phyloP scores from a whole-genome alignment of 495 filamentous ascomycete species.

The Hypoxylon perforatum region DNA sequence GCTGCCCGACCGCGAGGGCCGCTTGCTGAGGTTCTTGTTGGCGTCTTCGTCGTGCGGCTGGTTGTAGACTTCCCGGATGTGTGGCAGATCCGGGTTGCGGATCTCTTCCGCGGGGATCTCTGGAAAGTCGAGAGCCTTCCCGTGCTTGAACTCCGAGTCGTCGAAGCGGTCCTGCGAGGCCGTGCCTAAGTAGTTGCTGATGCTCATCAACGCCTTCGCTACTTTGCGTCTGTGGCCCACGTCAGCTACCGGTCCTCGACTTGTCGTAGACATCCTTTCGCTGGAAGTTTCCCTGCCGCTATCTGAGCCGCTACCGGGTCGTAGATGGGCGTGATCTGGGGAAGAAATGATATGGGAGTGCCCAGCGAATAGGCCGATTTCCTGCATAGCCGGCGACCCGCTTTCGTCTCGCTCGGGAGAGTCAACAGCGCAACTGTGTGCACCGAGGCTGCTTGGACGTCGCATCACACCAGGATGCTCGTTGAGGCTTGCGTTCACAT shows the following conservation, averaged over 20 bases:
- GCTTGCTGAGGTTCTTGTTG: slow-evolving; percentile 24
- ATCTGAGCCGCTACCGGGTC: slow-evolving; percentile 11
- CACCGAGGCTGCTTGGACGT: background rate
- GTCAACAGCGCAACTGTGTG: background rate
- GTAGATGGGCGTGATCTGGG: slow-evolving; percentile 7
- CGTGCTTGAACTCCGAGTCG: slow-evolving; percentile 57
- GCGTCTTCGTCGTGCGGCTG: slow-evolving; percentile 35
- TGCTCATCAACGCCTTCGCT: slow-evolving; percentile 46
- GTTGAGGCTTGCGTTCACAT: background rate
- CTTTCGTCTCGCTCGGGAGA: slow-evolving; percentile 1
- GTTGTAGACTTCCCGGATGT: slow-evolving; percentile 56
- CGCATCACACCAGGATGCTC: background rate
- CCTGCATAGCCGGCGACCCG: background rate
- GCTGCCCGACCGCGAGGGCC: slow-evolving; percentile 41
- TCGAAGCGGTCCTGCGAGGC: slow-evolving; percentile 56
- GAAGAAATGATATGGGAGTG: slow-evolving; percentile 1
- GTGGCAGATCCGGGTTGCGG: slow-evolving; percentile 52
- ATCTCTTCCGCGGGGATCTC: slow-evolving; percentile 61
- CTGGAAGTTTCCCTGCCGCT: background rate
- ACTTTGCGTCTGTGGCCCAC: slow-evolving; percentile 54
- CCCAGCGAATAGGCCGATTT: slow-evolving; percentile 1
- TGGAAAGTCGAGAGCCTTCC: slow-evolving; percentile 59
- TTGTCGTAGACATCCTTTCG: slow-evolving; percentile 5
- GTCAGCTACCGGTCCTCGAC: slow-evolving; percentile 20
- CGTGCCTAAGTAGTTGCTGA: slow-evolving; percentile 54